A percentile compares a stretch with the other conserved stretches of the same genome.
Evolutionary conservation across 495 filamentous ascomycete species (phyloP).

Genomic region (Cercophora samala): DNA sequence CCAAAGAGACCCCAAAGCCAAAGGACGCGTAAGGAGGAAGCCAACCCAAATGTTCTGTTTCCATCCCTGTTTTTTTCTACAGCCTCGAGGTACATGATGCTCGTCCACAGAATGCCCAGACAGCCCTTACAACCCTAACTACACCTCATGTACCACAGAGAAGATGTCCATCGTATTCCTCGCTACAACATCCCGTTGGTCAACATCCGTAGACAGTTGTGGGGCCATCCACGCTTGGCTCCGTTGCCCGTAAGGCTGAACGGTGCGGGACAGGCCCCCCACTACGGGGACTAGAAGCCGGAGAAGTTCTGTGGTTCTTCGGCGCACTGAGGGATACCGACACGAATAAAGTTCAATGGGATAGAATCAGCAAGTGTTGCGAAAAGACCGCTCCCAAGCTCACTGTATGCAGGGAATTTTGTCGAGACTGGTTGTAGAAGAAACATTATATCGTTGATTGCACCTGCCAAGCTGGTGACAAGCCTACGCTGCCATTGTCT

Average conservation of each 20-base stretch:
- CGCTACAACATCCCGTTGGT: slow-evolving; percentile 12
- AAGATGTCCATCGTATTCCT: slow-evolving; percentile 4
- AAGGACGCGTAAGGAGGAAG: not conserved
- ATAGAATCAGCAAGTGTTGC: not conserved
- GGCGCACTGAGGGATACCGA: not conserved
- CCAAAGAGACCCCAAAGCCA: not conserved
- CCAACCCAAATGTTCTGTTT: not conserved
- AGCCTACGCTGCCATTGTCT: too few relatives aligned
- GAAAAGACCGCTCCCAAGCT: not conserved
- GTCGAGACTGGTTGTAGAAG: too few relatives aligned
- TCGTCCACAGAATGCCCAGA: not conserved
- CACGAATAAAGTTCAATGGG: not conserved
- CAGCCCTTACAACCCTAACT: not conserved
- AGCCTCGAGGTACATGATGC: not conserved
- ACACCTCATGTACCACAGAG: not conserved
- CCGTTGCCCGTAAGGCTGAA: not conserved
- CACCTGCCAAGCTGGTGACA: too few relatives aligned
- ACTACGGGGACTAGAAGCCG: not conserved
- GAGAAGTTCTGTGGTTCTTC: not conserved
- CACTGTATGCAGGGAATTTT: too few relatives aligned
- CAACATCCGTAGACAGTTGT: not conserved
- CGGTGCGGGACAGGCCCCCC: not conserved
- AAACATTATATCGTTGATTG: not conserved
- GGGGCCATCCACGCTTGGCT: not conserved
- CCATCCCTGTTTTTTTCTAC: not conserved